Conservation (phyloP, 768 basidiomycete genomes). For the button mushroom (Agaricus bisporus) region DNA sequence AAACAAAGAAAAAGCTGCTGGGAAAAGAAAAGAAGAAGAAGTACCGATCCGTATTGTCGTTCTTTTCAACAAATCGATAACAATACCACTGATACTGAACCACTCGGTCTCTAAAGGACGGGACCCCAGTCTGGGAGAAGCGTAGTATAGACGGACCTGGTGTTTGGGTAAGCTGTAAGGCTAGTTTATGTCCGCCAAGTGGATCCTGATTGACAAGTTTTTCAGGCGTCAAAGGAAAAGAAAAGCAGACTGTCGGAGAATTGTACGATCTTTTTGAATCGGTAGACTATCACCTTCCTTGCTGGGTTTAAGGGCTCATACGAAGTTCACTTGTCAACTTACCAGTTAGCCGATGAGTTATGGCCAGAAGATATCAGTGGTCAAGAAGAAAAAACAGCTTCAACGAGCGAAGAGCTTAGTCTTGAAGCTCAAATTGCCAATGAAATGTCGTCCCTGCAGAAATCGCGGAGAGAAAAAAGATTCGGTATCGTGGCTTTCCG, state of each 20-base stretch:
- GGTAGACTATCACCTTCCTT: conserved; percentile 32
- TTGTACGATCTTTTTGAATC: conserved; percentile 74
- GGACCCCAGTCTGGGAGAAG: conserved; percentile 61
- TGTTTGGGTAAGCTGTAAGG: conserved; percentile 74
- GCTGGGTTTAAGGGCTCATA: neutral
- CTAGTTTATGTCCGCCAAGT: neutral
- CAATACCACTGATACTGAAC: conserved; percentile 1
- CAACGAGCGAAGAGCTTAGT: conserved; percentile 30
- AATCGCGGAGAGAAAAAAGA: conserved; percentile 52
- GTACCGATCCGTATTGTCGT: conserved; percentile 40
- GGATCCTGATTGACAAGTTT: neutral
- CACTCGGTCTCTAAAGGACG: conserved; percentile 39
- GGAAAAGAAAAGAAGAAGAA: conserved; percentile 36
- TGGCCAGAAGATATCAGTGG: conserved; percentile 48
- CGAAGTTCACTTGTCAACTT: conserved; percentile 20
- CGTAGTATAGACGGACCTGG: conserved; percentile 72
- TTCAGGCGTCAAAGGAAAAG: conserved; percentile 70
- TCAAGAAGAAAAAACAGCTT: conserved; percentile 28
- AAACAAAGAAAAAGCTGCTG: conserved; percentile 22
- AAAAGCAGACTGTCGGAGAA: conserved; percentile 72
- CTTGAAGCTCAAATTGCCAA: conserved; percentile 67
- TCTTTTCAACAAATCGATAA: neutral
- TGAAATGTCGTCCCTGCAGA: conserved; percentile 68
- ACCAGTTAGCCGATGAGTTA: conserved; percentile 61
- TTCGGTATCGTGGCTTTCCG: conserved; percentile 42